phyloP scores from a whole-genome alignment of 805 yeast species.

The Wickerhamiella domercqiae region DNA sequence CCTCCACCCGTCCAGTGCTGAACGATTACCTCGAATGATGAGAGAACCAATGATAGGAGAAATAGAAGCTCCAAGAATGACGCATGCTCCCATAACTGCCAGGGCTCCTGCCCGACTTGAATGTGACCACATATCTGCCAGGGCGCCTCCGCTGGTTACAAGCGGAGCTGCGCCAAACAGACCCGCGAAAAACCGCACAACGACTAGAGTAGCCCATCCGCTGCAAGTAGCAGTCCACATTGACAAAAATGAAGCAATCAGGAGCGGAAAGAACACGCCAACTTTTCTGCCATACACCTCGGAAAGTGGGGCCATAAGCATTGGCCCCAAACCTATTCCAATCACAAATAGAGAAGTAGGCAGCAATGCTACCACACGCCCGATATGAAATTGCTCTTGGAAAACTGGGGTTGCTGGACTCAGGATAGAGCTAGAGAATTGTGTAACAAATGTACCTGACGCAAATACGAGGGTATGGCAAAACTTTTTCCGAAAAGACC shows the following conservation, averaged over 20 bases:
- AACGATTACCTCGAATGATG: slow-evolving; percentile 24
- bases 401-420: slow-evolving; percentile 37
- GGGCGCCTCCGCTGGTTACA: slow-evolving; percentile 12
- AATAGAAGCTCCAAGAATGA: slow-evolving; percentile 10
- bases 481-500: slow-evolving; percentile 33
- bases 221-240: slow-evolving; percentile 14
- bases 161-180: slow-evolving; percentile 60
- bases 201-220: slow-evolving; percentile 25
- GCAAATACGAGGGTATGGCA: slow-evolving; percentile 26
- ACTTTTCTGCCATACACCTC: slow-evolving; percentile 59
- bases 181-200: slow-evolving; percentile 70
- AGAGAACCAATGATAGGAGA: slow-evolving; percentile 24
- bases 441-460: slow-evolving; percentile 37
- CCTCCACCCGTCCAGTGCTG: slow-evolving; percentile 33
- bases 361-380: slow-evolving; percentile 50
- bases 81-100: slow-evolving; percentile 8
- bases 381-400: slow-evolving; percentile 40
- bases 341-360: slow-evolving; percentile 68
- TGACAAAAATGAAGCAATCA: slow-evolving; percentile 20
- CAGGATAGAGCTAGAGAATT: slow-evolving; percentile 42
- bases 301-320: slow-evolving; percentile 78
- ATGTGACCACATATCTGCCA: slow-evolving; percentile 23
- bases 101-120: slow-evolving; percentile 12
- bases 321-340: slow-evolving; percentile 87
- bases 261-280: slow-evolving; percentile 37